Base-by-base conservation (phyloP, 2,329 filamentous ascomycete genomes). In the Rugonectria rugulosa region DNA sequence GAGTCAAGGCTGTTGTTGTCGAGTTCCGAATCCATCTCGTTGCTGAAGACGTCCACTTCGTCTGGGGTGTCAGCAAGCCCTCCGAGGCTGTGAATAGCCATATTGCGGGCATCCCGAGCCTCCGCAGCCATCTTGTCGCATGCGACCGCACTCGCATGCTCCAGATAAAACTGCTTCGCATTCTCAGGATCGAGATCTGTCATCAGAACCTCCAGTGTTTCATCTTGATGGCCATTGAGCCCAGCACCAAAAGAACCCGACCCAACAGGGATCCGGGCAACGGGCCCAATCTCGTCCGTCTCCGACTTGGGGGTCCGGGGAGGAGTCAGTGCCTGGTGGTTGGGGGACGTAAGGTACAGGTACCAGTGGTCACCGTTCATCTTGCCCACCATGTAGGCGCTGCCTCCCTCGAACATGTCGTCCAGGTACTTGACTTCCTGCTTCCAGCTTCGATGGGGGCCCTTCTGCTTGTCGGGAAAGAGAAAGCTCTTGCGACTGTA, bases 341-440 rank as follows among this genome's bases (percentile, higher is more conserved):
- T 88, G 15, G 95, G 94, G 46, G 91, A 91, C 11, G 95, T 98
- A 68, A 98, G 88, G 78, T 99, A 99, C 52, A 99, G 81, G 73
- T 98, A 98, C 95, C 95, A 99, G 69, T 99, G 95, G 74, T 99
- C 95, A 55, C 95, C 94, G 67, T 99, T 99, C 94, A 98, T 98
- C 79, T 97, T 98, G 70, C 95, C 95, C 63, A 99, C 96, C 93
- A 98, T 97, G 76, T 99, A 99, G 45, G 95, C 95, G 74, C 94
- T 98, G 51, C 95, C 95, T 53, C 91, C 89, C 59, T 90, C 82
- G 72, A 99, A 97, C 75, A 93, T 91, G 72, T 90, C 89, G 77
- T 99, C 95, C 60, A 99, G 83, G 68, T 89, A 96, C 68, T 88
- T 89, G 70, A 98, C 94, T 74, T 99, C 95, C 72, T 97, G 90